Evolutionary conservation across 345 rosid genomes (phyloP).

Genomic region (Eucalyptus pauciflora): DNA sequence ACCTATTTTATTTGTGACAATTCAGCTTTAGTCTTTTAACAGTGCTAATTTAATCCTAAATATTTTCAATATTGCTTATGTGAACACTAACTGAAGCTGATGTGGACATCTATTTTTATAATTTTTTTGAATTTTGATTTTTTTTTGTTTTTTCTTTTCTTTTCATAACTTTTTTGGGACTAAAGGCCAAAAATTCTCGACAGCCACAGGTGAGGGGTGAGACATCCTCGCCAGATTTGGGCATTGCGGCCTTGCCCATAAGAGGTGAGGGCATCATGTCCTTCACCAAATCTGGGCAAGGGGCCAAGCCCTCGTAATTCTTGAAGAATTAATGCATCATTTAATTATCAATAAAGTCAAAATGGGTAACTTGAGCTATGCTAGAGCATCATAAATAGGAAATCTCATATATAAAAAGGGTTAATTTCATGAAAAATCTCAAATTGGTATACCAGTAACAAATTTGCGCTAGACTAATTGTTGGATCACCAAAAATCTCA

Average conservation of each 20-base stretch:
- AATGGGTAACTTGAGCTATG: neutral
- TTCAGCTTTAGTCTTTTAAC: no score
- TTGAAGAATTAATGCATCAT: neutral
- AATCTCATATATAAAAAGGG: neutral
- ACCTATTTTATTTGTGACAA: neutral
- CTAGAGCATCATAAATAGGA: neutral
- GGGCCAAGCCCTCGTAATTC: neutral
- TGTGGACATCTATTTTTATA: neutral
- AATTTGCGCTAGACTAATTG: no score
- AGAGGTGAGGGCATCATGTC: neutral
- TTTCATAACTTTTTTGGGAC: no score
- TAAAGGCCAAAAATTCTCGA: neutral
- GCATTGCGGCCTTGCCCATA: neutral
- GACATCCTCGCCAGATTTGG: no score
- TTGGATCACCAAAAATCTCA: no score
- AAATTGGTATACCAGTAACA: no score
- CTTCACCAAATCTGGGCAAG: neutral
- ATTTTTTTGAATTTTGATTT: no score
- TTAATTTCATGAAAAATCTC: no score
- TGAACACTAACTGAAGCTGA: no score
- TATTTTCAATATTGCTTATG: no score
- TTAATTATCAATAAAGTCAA: neutral
- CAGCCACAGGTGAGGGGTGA: fast-evolving
- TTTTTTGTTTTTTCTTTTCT: no score
- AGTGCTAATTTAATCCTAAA: no score